Evolutionary conservation across 163 green algal genomes (phyloP), one percentile per base, ranked within the genome.

Genomic region (Scenedesmus sp.): DNA sequence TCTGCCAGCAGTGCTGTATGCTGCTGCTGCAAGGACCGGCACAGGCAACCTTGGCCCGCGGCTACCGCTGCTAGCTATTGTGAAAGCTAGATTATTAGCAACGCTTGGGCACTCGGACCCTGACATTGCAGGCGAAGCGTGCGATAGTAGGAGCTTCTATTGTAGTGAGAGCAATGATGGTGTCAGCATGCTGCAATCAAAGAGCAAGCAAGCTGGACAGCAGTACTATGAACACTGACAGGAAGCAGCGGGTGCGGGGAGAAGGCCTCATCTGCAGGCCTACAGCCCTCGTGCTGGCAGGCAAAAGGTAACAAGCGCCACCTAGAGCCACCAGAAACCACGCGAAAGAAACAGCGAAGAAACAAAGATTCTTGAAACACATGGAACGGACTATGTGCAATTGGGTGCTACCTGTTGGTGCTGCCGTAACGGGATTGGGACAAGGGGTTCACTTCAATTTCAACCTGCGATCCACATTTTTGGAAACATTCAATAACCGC

Each of bases 1-100:
- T 40, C 65, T 76, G 65, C 65, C 65, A 76, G 65, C 65, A 76
- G 65, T 76, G 65, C 65, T 76, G 65, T 76, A 76, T 40, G 30
- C 65, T 76, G 65, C 65, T 76, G 65, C 65, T 76, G 65, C 65
- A 76, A 76, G 30, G 0, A 76, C 65, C 2, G 65, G 65, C 30
- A 76, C 65, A 40, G 30, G 65, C 65, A 76, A 40, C 65, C 65
- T 76, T 76, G 65, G 65, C 65, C 65, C 65, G 1, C 65, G 65
- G 6, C 65, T 40, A n/a, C 65, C 65, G 12, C 30, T 76, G 65
- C 65, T 76, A 20, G 65, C 65, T 76, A 76, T 76, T 35, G 65
- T 76, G 30, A 76, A 76, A 76, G 65, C 30, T 76, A 76, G 20
- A 0, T 24, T 40, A 20, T 76, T 30, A 76, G 30, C 65, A 40